phyloP scores from a whole-genome alignment of 768 basidiomycete species.

The Leucosporidium yakuticum region DNA sequence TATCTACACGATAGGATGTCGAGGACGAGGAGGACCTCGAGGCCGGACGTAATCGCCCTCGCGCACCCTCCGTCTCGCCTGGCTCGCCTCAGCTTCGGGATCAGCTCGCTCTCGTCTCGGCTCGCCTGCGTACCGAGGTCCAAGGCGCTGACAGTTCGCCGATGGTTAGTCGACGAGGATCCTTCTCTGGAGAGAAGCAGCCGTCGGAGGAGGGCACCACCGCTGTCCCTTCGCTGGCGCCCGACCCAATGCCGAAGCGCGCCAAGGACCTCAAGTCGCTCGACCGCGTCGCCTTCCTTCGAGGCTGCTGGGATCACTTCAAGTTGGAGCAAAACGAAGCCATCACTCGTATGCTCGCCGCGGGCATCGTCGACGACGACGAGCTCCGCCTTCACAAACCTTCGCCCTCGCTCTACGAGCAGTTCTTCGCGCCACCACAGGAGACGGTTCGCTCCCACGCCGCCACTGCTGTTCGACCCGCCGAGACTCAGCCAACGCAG shows the following conservation, averaged over 20 bases:
- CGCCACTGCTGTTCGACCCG: background rate
- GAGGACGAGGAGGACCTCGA: constrained; percentile 9
- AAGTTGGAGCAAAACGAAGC: background rate
- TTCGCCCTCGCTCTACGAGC: constrained; percentile 3
- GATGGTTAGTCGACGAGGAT: background rate
- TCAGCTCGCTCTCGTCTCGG: background rate
- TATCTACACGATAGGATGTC: background rate
- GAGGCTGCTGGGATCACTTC: background rate
- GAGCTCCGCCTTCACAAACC: constrained; percentile 4
- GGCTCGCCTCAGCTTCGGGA: background rate
- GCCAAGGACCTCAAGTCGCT: background rate
- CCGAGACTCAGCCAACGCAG: background rate
- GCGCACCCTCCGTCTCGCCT: background rate
- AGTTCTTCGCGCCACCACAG: background rate
- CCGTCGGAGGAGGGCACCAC: background rate
- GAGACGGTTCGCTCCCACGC: no score
- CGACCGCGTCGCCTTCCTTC: constrained; percentile 5
- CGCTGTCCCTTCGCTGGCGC: background rate
- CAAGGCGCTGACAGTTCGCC: constrained; percentile 6
- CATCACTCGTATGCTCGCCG: background rate
- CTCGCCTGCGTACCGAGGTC: constrained; percentile 6
- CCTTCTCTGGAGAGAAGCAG: background rate
- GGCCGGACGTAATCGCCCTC: background rate
- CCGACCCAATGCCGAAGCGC: background rate
- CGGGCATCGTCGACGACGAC: background rate